Evolutionary conservation across 805 yeast genomes (phyloP), one percentile per base, ranked within the genome.

Genomic region (Saccharomycopsis babjevae): DNA sequence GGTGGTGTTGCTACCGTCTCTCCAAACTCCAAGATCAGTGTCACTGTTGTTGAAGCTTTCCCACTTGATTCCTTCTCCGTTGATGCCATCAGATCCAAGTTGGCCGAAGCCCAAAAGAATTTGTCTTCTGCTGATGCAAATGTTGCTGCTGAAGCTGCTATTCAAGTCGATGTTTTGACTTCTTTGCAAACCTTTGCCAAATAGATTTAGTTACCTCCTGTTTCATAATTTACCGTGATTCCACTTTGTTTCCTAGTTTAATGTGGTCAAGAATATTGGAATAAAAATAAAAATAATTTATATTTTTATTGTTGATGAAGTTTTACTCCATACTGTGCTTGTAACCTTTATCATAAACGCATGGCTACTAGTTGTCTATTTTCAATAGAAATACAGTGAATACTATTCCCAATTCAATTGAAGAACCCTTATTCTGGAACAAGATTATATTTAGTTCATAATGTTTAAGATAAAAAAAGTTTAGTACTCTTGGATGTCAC

Each of bases 1-100:
- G 98, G 98, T 67, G 99, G 99, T 68, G 88, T 93, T 71, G 98
- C 97, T 64, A 84, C 96, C 62, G 96, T 94, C 67, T 92, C 89
- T 75, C 97, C 97, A 77, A 96, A 89, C 71, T 91, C 97, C 68
- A 82, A 86, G 69, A 81, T 94, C 73, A 84, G 89, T 72, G 86
- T 94, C 75, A 88, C 94, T 72, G 92, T 97, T 66, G 87, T 90
- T 70, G 99, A 94, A 80, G 99, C 98, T 54, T 89, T 84, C 79
- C 89, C 94, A 72, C 81, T 94, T 69, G 93, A 90, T 66, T 84
- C 89, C 65, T 90, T 93, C 77, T 89, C 91, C 61, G 77, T 84
- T 50, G 88, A 84, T 68, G 83, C 88, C 69, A 85, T 92, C 74
- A 89, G 84, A 80, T 70, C 84, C 63, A 84, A 89, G 74, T 81